Evolutionary conservation across 768 basidiomycete species (phyloP).

Genomic region (Mycena metata): DNA sequence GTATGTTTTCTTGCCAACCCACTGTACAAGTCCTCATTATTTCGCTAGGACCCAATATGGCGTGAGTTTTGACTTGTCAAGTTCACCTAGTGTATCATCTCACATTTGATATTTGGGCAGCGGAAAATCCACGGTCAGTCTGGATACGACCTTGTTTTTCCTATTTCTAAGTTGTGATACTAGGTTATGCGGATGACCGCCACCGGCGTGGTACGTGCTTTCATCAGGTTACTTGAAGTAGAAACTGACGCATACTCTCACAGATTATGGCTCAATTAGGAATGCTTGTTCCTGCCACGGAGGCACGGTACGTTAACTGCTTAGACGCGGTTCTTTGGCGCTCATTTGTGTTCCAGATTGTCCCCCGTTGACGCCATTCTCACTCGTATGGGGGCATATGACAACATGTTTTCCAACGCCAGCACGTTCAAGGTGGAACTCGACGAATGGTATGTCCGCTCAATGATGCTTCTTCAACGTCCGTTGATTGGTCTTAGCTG

Average conservation of each 20-base stretch:
- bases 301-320: slow-evolving; percentile 69
- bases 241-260: slow-evolving; percentile 26
- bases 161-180: slow-evolving; percentile 20
- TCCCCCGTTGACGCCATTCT: slow-evolving; percentile 93
- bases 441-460: slow-evolving; percentile 85
- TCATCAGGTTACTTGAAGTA: not conserved
- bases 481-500: slow-evolving; percentile 62
- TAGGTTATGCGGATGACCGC: slow-evolving; percentile 97
- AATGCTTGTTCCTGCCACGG: slow-evolving; percentile 91
- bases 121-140: slow-evolving; percentile 79
- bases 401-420: slow-evolving; percentile 94
- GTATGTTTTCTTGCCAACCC: slow-evolving; percentile 52
- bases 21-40: slow-evolving; percentile 4
- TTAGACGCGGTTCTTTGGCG: not conserved
- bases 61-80: slow-evolving; percentile 60
- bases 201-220: slow-evolving; percentile 78
- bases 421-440: slow-evolving; percentile 99
- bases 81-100: not conserved
- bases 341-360: slow-evolving; percentile 60
- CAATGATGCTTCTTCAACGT: not conserved
- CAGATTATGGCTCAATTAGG: slow-evolving; percentile 96
- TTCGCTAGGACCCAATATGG: slow-evolving; percentile 84
- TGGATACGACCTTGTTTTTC: not conserved
- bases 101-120: slow-evolving; percentile 49
- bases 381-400: slow-evolving; percentile 99